These are phyloP conservation scores for Anisogramma anomala DNA, from an alignment of 2,329 filamentous ascomycete genomes.

Conservation along the genomic window DNA sequence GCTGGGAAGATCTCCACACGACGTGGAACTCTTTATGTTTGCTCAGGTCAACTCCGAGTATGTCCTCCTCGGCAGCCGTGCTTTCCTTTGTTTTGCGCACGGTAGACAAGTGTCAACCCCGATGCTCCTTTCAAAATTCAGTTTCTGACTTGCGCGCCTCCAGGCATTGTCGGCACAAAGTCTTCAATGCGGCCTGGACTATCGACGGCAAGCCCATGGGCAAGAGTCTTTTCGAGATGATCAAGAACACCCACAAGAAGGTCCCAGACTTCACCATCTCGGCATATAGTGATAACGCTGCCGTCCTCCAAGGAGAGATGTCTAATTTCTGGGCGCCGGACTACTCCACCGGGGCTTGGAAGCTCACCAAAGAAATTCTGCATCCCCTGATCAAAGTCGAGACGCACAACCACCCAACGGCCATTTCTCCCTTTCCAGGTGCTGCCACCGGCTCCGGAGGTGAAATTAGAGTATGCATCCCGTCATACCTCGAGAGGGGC, in stretches of 20 bases:
- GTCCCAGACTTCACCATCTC: constrained; percentile 77
- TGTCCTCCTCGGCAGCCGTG: constrained; percentile 9
- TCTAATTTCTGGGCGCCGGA: constrained; percentile 81
- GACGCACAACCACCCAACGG: constrained; percentile 95
- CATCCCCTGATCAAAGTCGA: constrained; percentile 91
- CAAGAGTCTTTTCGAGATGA: constrained; percentile 87
- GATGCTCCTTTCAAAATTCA: too few species aligned
- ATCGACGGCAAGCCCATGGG: constrained; percentile 77
- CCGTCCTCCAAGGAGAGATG: constrained; percentile 66
- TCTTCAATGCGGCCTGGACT: constrained; percentile 94
- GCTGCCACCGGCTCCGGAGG: constrained; percentile 92
- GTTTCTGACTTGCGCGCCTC: constrained; percentile 53
- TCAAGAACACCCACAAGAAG: constrained; percentile 82
- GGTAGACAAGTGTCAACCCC: constrained; percentile 12
- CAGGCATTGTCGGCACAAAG: constrained; percentile 42
- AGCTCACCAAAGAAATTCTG: constrained; percentile 70
- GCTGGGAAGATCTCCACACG: constrained; percentile 58
- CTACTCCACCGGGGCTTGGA: constrained; percentile 77
- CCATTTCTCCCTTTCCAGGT: constrained; percentile 84
- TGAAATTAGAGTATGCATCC: constrained; percentile 56
- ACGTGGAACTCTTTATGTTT: constrained; percentile 98
- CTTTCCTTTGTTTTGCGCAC: background rate
- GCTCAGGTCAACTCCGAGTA: constrained; percentile 98
- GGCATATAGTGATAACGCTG: constrained; percentile 95
- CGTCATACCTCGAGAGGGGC: background rate